Evolutionary conservation across 192 early-diverging fungal species (phyloP).

Genomic region (Coemansia sp.): DNA sequence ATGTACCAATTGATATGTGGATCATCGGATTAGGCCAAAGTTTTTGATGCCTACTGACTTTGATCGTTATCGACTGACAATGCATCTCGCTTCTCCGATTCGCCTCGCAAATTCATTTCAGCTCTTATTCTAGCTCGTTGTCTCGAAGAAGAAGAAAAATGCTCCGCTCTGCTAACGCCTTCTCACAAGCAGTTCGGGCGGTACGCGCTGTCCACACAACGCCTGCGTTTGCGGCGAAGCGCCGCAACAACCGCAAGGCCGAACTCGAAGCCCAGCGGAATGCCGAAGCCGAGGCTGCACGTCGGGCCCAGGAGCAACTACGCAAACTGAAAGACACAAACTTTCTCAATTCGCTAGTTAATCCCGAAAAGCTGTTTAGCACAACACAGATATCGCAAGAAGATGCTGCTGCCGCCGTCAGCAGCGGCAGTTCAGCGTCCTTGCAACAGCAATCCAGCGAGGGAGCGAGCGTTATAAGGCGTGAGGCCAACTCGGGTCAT

Average conservation of each 20-base stretch:
- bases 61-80: background rate
- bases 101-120: background rate
- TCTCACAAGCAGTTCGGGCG: background rate
- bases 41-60: background rate
- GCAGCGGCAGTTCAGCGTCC: background rate
- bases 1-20: background rate
- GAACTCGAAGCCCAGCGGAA: conserved; percentile 44
- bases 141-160: background rate
- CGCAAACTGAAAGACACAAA: conserved; percentile 49
- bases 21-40: conserved; percentile 2
- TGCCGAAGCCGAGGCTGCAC: conserved; percentile 43
- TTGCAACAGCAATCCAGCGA: background rate
- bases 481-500: conserved; percentile 36
- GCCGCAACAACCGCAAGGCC: conserved; percentile 46
- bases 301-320: conserved; percentile 36
- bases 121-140: background rate
- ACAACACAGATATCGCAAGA: conserved; percentile 52
- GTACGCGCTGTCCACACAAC: conserved; percentile 47
- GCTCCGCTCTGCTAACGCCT: conserved; percentile 19
- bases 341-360: conserved; percentile 55
- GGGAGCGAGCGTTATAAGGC: conserved; percentile 21
- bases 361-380: conserved; percentile 36
- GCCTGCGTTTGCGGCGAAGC: conserved; percentile 7
- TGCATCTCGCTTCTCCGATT: background rate
- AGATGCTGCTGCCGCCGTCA: conserved; percentile 14